A percentile compares a stretch with the other conserved stretches of the same genome.
Evolutionary conservation across 768 basidiomycete genomes (phyloP).

Genomic region (Hericium rajendrae): DNA sequence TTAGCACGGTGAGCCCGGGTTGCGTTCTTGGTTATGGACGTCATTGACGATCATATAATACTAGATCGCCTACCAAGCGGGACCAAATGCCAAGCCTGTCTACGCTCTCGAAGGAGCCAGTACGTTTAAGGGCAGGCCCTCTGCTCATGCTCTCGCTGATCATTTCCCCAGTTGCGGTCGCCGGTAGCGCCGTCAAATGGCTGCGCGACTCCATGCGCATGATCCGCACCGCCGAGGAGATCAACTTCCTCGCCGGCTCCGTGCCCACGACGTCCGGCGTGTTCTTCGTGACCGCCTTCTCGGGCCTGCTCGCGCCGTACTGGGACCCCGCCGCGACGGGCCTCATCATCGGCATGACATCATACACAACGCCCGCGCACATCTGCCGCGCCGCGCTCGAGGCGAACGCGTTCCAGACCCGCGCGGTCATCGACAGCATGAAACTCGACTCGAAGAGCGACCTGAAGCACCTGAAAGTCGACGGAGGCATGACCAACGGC

Average conservation of each 20-base stretch:
- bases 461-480: conserved; percentile 83
- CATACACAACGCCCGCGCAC: conserved; percentile 86
- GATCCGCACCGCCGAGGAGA: conserved; percentile 71
- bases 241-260: conserved; percentile 74
- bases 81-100: conserved; percentile 64
- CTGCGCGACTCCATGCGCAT: conserved; percentile 83
- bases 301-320: conserved; percentile 91
- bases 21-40: neutral
- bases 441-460: conserved; percentile 76
- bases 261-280: conserved; percentile 79
- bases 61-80: conserved; percentile 85
- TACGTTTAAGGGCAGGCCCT: conserved; percentile 34
- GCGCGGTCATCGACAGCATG: conserved; percentile 94
- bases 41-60: neutral
- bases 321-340: conserved; percentile 94
- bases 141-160: neutral
- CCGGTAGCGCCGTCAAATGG: conserved; percentile 95
- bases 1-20: conserved; percentile 61
- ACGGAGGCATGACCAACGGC: conserved; percentile 97
- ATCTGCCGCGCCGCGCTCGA: conserved; percentile 93
- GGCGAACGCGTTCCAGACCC: conserved; percentile 93
- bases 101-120: conserved; percentile 95
- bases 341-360: conserved; percentile 74
- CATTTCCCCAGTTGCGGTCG: conserved; percentile 64
- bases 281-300: conserved; percentile 96